Evolutionary conservation across 129 eudicot species (phyloP), one percentile per base, ranked within the genome.

Genomic region (Helichrysum umbraculigerum): DNA sequence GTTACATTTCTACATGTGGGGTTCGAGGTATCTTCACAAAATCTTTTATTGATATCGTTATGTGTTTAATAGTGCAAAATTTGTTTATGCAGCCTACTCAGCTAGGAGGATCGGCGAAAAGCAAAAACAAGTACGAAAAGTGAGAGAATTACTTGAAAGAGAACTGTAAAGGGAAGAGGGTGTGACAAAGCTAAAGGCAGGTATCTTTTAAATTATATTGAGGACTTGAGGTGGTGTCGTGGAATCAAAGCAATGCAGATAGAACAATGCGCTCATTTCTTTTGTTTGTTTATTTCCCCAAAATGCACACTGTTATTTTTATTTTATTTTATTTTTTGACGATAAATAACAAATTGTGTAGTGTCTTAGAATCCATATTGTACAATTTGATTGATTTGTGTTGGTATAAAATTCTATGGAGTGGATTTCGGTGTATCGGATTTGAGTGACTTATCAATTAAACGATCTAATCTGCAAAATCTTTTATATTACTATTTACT

Each of bases 211-310:
- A 39, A 28, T 66, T 37, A 34, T 61, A 44, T 66, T 35, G n/a
- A 67, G 42, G 30, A 44, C 65, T 7, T 5, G 7, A 7, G 54
- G 54, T 47, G 42, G 37, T 61, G 76, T 4, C 58, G 76, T 82
- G 67, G 79, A 77, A 77, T 73, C 71, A 73, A 78, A 68, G 80
- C 80, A 63, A 62, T 12, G 7, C 60, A 60, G 56, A 66, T 35
- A 47, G 44, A 68, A 51, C 72, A 44, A 70, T 71, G 57, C 68
- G 51, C 42, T 51, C 62, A 12, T 44, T 32, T 61, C 15, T 30
- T 2, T 64, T 29, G 6, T 75, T 44, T 29, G 33, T 65, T 25
- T 33, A 6, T 30, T 44, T 75, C 15, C 39, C 28, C 41, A 70
- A 15, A 10, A 41, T 61, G 71, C 29, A 66, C 29, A 19, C 51